Percentiles rank a stretch among this genome's conserved stretches.
Evolutionary conservation across 2,329 filamentous ascomycete species (phyloP).

Genomic region (Aureobasidium melanogenum): DNA sequence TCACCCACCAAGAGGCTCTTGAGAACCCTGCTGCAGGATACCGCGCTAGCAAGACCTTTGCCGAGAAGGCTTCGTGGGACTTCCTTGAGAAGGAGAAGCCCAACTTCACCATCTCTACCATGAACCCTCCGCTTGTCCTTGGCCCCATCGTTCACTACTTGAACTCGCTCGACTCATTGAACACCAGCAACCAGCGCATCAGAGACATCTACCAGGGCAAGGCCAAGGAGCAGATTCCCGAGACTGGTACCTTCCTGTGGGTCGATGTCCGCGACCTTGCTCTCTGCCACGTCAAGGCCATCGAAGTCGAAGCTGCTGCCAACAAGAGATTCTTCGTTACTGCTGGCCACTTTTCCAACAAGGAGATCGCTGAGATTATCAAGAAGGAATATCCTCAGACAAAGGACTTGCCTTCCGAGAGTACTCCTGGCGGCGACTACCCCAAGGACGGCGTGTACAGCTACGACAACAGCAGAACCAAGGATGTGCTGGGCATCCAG

Average conservation of each 20-base stretch:
- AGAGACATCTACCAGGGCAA: slow-evolving; percentile 55
- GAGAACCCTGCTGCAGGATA: slow-evolving; percentile 37
- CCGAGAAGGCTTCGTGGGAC: slow-evolving; percentile 46
- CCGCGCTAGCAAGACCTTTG: slow-evolving; percentile 53
- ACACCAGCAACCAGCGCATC: slow-evolving; percentile 64
- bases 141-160: slow-evolving; percentile 50
- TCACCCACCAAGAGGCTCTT: slow-evolving; percentile 42
- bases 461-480: slow-evolving; percentile 48
- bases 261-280: slow-evolving; percentile 50
- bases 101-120: slow-evolving; percentile 39
- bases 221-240: slow-evolving; percentile 47
- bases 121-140: slow-evolving; percentile 43
- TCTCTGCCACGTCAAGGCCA: slow-evolving; percentile 52
- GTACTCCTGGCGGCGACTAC: slow-evolving; percentile 35
- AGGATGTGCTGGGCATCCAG: slow-evolving; percentile 50
- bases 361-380: slow-evolving; percentile 48
- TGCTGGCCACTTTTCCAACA: slow-evolving; percentile 52
- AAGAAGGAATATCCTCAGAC: slow-evolving; percentile 47
- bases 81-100: slow-evolving; percentile 44
- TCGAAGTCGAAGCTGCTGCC: slow-evolving; percentile 46
- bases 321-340: slow-evolving; percentile 58
- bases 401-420: slow-evolving; percentile 38
- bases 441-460: slow-evolving; percentile 43
- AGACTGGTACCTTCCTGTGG: slow-evolving; percentile 46
- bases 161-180: slow-evolving; percentile 53